Conservation (phyloP, 2,329 filamentous ascomycete species). For the Diplodia corticola region DNA sequence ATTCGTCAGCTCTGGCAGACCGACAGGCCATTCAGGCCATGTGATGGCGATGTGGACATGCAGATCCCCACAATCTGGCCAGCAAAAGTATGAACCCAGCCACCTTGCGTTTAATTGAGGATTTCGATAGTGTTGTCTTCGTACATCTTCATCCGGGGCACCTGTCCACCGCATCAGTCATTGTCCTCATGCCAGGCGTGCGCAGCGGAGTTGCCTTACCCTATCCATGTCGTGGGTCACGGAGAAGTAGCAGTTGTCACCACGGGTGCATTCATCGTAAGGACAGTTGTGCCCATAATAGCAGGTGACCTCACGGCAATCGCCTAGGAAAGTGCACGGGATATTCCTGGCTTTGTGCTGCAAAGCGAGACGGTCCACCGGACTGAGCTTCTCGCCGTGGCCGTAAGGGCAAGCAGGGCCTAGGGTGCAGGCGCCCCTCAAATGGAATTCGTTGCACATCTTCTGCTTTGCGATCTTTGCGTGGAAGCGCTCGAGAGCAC, state of each 20-base stretch:
- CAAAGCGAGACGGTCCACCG: conserved; percentile 37
- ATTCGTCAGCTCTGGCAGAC: neutral
- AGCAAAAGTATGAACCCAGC: neutral
- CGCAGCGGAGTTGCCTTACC: conserved; percentile 26
- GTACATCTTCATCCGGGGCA: conserved; percentile 21
- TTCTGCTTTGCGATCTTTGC: conserved; percentile 35
- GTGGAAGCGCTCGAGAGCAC: conserved; percentile 31
- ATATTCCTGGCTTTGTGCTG: conserved; percentile 38
- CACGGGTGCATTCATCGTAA: conserved; percentile 34
- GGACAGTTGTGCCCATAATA: conserved; percentile 36
- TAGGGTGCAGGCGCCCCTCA: conserved; percentile 36
- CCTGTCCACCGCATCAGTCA: neutral
- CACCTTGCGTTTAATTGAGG: neutral
- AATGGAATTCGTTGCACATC: conserved; percentile 41
- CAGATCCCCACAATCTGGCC: neutral
- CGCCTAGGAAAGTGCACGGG: conserved; percentile 30
- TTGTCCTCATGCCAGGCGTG: neutral
- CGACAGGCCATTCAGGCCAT: neutral
- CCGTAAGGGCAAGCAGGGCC: conserved; percentile 38
- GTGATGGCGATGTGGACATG: neutral
- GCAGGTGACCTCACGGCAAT: conserved; percentile 37
- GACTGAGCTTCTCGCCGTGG: conserved; percentile 36
- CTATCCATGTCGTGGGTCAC: conserved; percentile 36
- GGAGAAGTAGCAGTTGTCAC: conserved; percentile 35
- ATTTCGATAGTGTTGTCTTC: conserved; percentile 24